Evolutionary conservation across 1,139 yeast genomes (phyloP).

Genomic region (Pneumocystis murina): DNA sequence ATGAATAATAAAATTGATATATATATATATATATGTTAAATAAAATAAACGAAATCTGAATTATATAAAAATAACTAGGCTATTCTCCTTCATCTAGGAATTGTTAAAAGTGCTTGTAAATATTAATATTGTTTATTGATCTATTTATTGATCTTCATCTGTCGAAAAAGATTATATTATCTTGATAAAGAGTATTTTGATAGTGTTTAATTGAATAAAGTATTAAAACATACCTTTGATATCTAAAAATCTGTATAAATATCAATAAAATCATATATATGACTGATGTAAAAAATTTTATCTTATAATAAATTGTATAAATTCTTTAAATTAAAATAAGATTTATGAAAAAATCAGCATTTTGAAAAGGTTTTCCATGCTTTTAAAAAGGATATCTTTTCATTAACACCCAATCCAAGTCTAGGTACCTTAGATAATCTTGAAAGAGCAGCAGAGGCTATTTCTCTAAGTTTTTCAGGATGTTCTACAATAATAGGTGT

Average conservation of each 20-base stretch:
- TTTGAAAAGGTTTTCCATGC: constrained; percentile 1
- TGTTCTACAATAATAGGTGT: constrained; percentile 3
- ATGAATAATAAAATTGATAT: not conserved
- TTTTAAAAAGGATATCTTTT: constrained; percentile 5
- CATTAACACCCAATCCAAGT: constrained; percentile 4
- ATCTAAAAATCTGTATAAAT: not conserved
- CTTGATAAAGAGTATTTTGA: not conserved
- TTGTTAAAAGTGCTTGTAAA: too few relatives aligned
- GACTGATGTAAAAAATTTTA: not conserved
- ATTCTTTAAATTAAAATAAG: too few relatives aligned
- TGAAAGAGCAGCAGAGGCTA: constrained; percentile 1
- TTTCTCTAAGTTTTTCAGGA: not conserved
- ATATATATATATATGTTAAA: not conserved
- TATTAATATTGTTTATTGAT: too few relatives aligned
- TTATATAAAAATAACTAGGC: too few relatives aligned
- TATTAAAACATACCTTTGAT: not conserved
- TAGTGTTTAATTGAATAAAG: too few relatives aligned
- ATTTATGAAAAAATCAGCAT: not conserved
- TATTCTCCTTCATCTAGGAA: too few relatives aligned
- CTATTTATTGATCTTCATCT: too few relatives aligned
- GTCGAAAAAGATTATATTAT: not conserved
- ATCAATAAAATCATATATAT: too few relatives aligned
- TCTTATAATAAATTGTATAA: too few relatives aligned
- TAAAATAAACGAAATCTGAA: too few relatives aligned
- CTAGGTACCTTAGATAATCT: constrained; percentile 5